Base-by-base conservation (phyloP, 805 yeast genomes). In the Priceomyces haplophilus region DNA sequence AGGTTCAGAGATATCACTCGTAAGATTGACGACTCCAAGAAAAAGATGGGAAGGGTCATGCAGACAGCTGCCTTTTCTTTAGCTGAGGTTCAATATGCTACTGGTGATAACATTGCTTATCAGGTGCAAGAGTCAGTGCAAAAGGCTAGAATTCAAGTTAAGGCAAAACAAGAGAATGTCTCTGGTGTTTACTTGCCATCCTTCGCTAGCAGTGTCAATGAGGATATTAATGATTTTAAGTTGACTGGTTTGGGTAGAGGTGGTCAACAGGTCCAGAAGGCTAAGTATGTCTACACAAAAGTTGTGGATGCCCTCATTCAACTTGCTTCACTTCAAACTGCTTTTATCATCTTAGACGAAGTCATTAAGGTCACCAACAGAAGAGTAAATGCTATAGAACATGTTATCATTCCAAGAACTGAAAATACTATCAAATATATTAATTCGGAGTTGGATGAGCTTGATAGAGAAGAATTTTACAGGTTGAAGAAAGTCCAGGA, bases 351-450 rank as follows among this genome's bases (percentile, higher is more conserved):
- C 52, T 78, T 91, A 57, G 99, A 93, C 68, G 99, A 91, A 65
- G 99, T 91, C 45, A 93, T 91, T 65, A 93, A 93, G 66, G 97
- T 93, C 47, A 91, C 99, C 42, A 91, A 91, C 68, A 81, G 99
- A 73, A 87, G 99, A 76, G 99, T 91, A 58, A 91, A 91, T 64
- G 98, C 99, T 49, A 91, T 91, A 66, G 99, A 91, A 72, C 98
- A 91, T 60, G 98, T 91, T 36, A 90, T 91, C 56, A 91, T 91
- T 47, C 99, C 99, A 53, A 80, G 98, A 68, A 93, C 98, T 1
- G 97, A 93, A 65, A 91, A 91, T 68, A 91, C 99, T 21, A 91
- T 91, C 58, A 65, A 76, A 40, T 80, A 91, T 69, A 91, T 91
- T 73, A 90, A 89, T 65, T 86, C 96, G 25, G 99, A 91, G 67